A percentile compares a stretch with the other conserved stretches of the same genome.
Evolutionary conservation across 2,329 filamentous ascomycete species (phyloP).

Genomic region (Aspergillus thermomutatus): DNA sequence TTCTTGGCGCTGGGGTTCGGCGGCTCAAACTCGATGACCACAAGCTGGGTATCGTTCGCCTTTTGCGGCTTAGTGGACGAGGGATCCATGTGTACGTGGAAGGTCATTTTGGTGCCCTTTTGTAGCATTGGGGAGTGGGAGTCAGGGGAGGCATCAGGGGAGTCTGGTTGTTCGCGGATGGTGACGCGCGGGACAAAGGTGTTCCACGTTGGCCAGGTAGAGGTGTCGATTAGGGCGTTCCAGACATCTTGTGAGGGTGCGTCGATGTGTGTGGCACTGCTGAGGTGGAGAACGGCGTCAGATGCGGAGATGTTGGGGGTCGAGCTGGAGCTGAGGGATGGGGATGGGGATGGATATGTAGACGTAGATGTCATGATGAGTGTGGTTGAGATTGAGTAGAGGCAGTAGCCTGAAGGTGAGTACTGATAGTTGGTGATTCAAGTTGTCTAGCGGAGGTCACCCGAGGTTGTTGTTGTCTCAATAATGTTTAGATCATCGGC

Average conservation of each 20-base stretch:
- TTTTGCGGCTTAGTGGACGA: constrained; percentile 20
- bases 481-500: background rate
- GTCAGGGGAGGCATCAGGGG: constrained; percentile 9
- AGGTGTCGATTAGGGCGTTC: constrained; percentile 43
- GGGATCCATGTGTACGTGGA: constrained; percentile 43
- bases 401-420: background rate
- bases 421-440: background rate
- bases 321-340: constrained; percentile 8
- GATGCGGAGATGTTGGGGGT: constrained; percentile 30
- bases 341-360: too few species aligned
- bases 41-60: constrained; percentile 22
- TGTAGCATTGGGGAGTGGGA: constrained; percentile 29
- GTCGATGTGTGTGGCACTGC: constrained; percentile 36
- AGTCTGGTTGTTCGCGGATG: constrained; percentile 41
- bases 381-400: background rate
- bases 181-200: constrained; percentile 44
- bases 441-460: too few species aligned
- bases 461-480: background rate
- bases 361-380: background rate
- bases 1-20: constrained; percentile 19
- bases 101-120: constrained; percentile 42
- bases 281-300: constrained; percentile 28
- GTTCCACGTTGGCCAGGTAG: constrained; percentile 48
- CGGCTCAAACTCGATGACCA: constrained; percentile 34
- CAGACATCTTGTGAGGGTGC: constrained; percentile 44